Evolutionary conservation across 768 basidiomycete species (phyloP).

Genomic region (Inosperma sp.): DNA sequence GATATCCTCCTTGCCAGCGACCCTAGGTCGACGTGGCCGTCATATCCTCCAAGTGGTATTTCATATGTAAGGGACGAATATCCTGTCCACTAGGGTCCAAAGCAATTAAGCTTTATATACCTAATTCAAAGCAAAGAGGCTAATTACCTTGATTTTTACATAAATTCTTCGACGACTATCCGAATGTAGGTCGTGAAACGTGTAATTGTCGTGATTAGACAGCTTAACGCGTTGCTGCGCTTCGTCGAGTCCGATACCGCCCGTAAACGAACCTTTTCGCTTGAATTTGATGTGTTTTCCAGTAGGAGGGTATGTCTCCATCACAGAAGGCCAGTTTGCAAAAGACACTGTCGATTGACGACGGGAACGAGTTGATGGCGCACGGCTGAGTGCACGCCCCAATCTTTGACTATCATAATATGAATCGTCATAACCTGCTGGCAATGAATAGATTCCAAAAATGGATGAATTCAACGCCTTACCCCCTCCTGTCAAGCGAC

Average conservation of each 20-base stretch:
- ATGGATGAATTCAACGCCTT: conserved; percentile 11
- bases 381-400: conserved; percentile 32
- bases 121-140: background rate
- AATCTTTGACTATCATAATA: conserved; percentile 51
- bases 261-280: conserved; percentile 60
- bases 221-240: conserved; percentile 61
- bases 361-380: conserved; percentile 37
- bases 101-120: conserved; percentile 5
- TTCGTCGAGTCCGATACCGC: conserved; percentile 64
- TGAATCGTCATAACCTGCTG: conserved; percentile 49
- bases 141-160: conserved; percentile 56
- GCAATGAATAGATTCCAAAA: background rate
- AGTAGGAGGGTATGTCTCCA: conserved; percentile 47
- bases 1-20: conserved; percentile 66
- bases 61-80: conserved; percentile 69
- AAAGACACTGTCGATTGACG: conserved; percentile 52
- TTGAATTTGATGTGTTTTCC: conserved; percentile 64
- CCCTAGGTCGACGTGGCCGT: conserved; percentile 59
- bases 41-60: conserved; percentile 65
- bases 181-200: conserved; percentile 60
- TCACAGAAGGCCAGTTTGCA: conserved; percentile 31
- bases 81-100: conserved; percentile 54
- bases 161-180: conserved; percentile 55
- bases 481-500: conserved; percentile 42
- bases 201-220: conserved; percentile 59